Conservation (phyloP, 805 yeast species). For the Wickerhamiella nectarea region DNA sequence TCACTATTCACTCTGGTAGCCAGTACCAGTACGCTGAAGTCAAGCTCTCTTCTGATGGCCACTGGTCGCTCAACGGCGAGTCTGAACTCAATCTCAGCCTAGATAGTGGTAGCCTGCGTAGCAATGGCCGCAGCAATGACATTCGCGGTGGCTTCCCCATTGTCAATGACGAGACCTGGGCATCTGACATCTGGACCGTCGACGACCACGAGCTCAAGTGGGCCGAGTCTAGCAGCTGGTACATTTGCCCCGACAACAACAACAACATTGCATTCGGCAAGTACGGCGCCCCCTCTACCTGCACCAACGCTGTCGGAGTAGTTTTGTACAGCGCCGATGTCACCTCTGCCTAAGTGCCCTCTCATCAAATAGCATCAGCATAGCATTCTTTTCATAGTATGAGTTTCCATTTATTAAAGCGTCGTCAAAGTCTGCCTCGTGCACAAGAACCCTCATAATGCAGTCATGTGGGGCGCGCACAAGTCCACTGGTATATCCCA, state of each 20-base stretch:
- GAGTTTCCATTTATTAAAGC: no score
- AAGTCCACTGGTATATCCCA: no score
- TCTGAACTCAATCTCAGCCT: not conserved
- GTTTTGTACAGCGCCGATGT: not conserved
- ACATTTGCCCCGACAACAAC: not conserved
- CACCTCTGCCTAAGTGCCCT: not conserved
- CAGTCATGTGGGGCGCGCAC: no score
- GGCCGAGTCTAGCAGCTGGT: not conserved
- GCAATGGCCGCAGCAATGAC: not conserved
- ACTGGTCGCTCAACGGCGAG: slow-evolving; percentile 3
- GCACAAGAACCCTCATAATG: no score
- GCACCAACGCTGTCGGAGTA: not conserved
- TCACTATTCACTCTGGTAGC: not conserved
- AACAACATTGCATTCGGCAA: not conserved
- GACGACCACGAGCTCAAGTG: not conserved
- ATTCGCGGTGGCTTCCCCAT: not conserved
- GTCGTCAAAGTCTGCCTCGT: no score
- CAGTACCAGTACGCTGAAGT: not conserved
- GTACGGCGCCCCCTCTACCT: not conserved
- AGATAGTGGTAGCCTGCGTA: not conserved
- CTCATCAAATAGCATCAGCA: no score
- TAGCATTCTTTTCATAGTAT: no score
- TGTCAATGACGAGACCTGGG: not conserved
- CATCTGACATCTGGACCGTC: not conserved
- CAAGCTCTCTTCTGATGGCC: slow-evolving; percentile 5